Evolutionary conservation across 371 early-diverging fungal genomes (phyloP).

Genomic region (Lichtheimia hyalospora): DNA sequence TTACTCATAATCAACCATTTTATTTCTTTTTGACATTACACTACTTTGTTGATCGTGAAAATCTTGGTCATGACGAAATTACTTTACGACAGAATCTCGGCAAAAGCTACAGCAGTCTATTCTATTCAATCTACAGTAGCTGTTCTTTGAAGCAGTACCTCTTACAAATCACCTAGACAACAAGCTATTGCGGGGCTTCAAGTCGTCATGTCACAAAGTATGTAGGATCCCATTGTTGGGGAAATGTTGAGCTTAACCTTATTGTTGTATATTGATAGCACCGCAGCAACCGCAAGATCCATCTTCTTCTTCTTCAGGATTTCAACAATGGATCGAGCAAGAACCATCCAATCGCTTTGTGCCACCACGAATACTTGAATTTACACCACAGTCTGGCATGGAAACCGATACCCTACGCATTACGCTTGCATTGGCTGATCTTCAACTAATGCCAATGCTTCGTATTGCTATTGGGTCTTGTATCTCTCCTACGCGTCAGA

Average conservation of each 20-base stretch:
- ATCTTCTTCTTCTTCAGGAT: background rate
- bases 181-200: constrained; percentile 22
- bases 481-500: constrained; percentile 15
- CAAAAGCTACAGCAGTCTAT: background rate
- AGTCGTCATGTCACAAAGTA: constrained; percentile 29
- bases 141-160: background rate
- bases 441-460: constrained; percentile 12
- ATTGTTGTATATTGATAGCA: constrained; percentile 14
- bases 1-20: constrained; percentile 2
- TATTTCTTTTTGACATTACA: constrained; percentile 9
- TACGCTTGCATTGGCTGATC: constrained; percentile 10
- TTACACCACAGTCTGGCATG: constrained; percentile 16
- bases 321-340: constrained; percentile 15
- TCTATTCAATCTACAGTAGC: background rate
- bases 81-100: background rate
- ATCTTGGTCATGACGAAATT: background rate
- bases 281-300: constrained; percentile 13
- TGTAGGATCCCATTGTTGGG: background rate
- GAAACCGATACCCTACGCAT: constrained; percentile 23
- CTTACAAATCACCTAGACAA: background rate
- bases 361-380: constrained; percentile 23
- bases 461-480: constrained; percentile 24
- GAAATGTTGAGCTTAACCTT: constrained; percentile 1
- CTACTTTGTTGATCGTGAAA: background rate
- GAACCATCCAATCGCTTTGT: constrained; percentile 15